phyloP scores from a whole-genome alignment of 495 filamentous ascomycete species.

The Daldinia caldariorum region DNA sequence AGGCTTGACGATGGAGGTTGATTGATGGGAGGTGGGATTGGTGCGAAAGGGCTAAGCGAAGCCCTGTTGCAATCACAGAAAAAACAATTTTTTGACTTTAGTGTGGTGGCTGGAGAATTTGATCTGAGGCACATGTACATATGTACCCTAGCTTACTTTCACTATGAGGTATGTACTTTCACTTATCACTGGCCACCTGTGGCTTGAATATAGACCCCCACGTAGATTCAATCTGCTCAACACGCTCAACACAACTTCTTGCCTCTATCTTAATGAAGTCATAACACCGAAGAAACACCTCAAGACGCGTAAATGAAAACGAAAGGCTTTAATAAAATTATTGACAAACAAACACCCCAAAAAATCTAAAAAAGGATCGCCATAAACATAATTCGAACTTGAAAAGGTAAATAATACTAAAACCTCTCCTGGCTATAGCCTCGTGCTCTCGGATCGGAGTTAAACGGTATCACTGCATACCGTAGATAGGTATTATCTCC shows the following conservation, averaged over 20 bases:
- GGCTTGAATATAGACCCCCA: slow-evolving; percentile 5
- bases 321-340: neutral
- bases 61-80: slow-evolving; percentile 47
- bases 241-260: too few species aligned
- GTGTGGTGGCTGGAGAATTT: slow-evolving; percentile 36
- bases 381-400: too few species aligned
- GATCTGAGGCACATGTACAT: too few species aligned
- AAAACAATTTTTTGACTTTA: slow-evolving; percentile 43
- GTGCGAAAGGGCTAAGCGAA: slow-evolving; percentile 48
- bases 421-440: neutral
- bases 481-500: neutral
- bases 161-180: too few species aligned
- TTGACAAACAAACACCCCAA: neutral
- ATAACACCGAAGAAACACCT: neutral
- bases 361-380: neutral
- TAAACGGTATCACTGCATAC: neutral
- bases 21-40: slow-evolving; percentile 44
- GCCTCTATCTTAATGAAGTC: too few species aligned
- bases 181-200: slow-evolving; percentile 22
- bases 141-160: too few species aligned
- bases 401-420: neutral
- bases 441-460: neutral
- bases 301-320: neutral
- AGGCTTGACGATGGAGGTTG: slow-evolving; percentile 44
- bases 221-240: neutral